Evolutionary conservation across 257 asterid species (phyloP).

Genomic region (Solanum sejunctum): DNA sequence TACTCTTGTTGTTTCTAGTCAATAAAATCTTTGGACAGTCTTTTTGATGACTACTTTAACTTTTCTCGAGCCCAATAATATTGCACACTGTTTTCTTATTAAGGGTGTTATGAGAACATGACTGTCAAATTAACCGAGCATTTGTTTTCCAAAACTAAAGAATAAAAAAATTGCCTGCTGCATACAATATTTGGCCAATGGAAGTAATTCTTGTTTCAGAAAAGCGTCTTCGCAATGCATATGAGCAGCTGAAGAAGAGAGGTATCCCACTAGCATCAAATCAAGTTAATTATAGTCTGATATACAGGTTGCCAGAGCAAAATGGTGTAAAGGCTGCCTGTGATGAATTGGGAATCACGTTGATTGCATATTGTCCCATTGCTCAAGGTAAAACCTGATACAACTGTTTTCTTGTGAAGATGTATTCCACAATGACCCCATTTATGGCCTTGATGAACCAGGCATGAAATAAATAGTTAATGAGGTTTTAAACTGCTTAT

Average conservation of each 20-base stretch:
- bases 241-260: constrained; percentile 62
- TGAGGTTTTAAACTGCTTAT: background rate
- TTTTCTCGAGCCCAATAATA: background rate
- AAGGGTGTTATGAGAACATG: background rate
- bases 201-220: constrained; percentile 27
- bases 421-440: background rate
- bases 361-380: constrained; percentile 84
- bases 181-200: background rate
- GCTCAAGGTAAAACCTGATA: constrained; percentile 59
- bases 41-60: no score
- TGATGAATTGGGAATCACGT: constrained; percentile 76
- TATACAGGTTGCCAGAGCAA: constrained; percentile 75
- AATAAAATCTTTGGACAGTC: background rate
- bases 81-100: background rate
- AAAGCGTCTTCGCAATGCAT: constrained; percentile 73
- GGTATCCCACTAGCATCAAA: constrained; percentile 88
- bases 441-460: background rate
- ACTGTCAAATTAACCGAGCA: background rate
- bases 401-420: background rate
- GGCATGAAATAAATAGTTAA: background rate
- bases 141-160: background rate
- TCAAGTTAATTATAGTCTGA: constrained; percentile 92
- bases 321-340: constrained; percentile 87
- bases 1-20: constrained; percentile 4
- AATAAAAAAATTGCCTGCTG: background rate